Conservation (phyloP, 2,329 filamentous ascomycete species). For the Curvularia verruculosa region DNA sequence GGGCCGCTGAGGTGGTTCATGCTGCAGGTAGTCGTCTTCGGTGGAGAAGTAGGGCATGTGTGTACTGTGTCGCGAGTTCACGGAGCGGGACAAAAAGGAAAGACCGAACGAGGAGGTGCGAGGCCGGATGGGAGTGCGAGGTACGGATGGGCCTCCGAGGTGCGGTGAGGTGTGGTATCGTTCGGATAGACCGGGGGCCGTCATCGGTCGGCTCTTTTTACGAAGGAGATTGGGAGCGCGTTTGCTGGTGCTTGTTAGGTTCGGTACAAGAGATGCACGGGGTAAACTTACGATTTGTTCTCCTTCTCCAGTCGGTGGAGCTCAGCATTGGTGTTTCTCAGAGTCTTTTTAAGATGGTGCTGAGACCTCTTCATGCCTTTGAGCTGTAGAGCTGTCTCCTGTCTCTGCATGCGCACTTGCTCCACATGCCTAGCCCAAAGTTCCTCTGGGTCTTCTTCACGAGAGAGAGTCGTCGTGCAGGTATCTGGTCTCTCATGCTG, state of each 20-base stretch:
- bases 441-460: constrained; percentile 31
- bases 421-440: constrained; percentile 45
- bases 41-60: constrained; percentile 3
- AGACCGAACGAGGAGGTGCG: constrained; percentile 4
- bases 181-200: not conserved
- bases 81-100: constrained; percentile 5
- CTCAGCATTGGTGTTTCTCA: constrained; percentile 42
- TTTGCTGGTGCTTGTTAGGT: constrained; percentile 12
- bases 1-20: constrained; percentile 18
- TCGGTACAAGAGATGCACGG: too few relatives aligned
- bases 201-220: constrained; percentile 19
- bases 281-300: constrained; percentile 22
- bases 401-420: constrained; percentile 40
- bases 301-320: constrained; percentile 41
- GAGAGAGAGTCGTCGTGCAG: constrained; percentile 24
- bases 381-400: constrained; percentile 44
- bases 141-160: constrained; percentile 1
- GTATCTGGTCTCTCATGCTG: constrained; percentile 28
- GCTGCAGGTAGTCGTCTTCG: not conserved
- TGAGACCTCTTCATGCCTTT: constrained; percentile 41
- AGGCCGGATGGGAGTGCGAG: constrained; percentile 11
- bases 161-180: not conserved
- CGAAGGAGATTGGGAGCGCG: constrained; percentile 16
- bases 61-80: constrained; percentile 1
- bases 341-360: constrained; percentile 36